A percentile compares a stretch with the other conserved stretches of the same genome.
Evolutionary conservation across 2,329 filamentous ascomycete genomes (phyloP).

Genomic region (Didymella segeticola): DNA sequence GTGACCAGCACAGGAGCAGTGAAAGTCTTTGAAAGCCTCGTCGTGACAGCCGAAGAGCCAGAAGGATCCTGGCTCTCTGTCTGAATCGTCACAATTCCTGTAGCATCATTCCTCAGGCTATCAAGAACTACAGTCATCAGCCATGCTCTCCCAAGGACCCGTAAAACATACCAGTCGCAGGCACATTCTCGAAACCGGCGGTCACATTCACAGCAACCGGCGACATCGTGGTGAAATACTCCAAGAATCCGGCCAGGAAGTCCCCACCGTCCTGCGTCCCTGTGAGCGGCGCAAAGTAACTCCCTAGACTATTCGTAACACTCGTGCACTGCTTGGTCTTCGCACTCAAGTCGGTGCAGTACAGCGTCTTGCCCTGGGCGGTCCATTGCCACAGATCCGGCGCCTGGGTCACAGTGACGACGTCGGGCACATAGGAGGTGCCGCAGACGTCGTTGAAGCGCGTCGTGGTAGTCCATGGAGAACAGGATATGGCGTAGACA

Average conservation of each 20-base stretch:
- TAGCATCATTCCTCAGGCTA: slow-evolving; percentile 9
- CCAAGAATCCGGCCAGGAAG: slow-evolving; percentile 4
- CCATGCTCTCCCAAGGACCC: neutral
- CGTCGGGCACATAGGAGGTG: slow-evolving; percentile 1
- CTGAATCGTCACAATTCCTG: slow-evolving; percentile 2
- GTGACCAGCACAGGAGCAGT: neutral
- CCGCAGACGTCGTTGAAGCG: slow-evolving; percentile 17
- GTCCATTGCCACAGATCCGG: slow-evolving; percentile 17
- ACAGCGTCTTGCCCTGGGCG: slow-evolving; percentile 4
- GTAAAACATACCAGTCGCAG: slow-evolving; percentile 6
- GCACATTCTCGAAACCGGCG: slow-evolving; percentile 10
- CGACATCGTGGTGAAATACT: slow-evolving; percentile 16
- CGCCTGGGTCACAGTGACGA: slow-evolving; percentile 18
- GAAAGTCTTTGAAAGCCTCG: neutral
- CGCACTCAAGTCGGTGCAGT: slow-evolving; percentile 4
- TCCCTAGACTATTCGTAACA: neutral
- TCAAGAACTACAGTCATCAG: slow-evolving; percentile 10
- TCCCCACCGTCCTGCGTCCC: slow-evolving; percentile 1
- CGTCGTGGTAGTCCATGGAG: slow-evolving; percentile 8
- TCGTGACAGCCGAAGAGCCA: neutral
- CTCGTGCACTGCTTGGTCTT: slow-evolving; percentile 17
- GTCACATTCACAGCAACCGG: slow-evolving; percentile 16
- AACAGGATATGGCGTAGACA: slow-evolving; percentile 17
- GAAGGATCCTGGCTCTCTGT: neutral
- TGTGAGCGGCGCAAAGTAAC: slow-evolving; percentile 1